Evolutionary conservation across 2,329 filamentous ascomycete species (phyloP), one percentile per base, ranked within the genome.

Genomic region (Hymenoscyphus scutula): DNA sequence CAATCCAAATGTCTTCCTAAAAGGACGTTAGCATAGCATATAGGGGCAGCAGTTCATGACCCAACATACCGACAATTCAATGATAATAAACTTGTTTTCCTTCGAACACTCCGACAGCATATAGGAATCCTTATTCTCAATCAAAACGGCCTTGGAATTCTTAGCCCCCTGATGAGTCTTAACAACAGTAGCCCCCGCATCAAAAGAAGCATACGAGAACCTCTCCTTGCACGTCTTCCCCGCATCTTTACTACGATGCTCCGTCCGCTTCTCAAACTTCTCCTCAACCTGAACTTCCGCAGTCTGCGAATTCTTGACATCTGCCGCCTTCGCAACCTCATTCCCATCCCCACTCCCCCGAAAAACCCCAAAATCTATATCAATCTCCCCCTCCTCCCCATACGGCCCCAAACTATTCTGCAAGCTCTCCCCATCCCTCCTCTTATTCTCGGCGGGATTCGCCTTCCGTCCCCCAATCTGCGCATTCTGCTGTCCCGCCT

Each of bases 41-140:
- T 59, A 6, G 7, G 10, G 8, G 25, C 17, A 23, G 29, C 15
- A 17, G 37, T 5, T n/a, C 41, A 53, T 25, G 53, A 88, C 68
- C 87, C 84, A 70, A 96, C 92, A 75, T 92, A 98, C 32, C 38
- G 72, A 74, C 56, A 99, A 82, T 77, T 99, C 95, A 64, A 99
- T 86, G 64, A 98, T 93, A 66, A 98, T 82, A 73, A 96, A 97
- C 76, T 98, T 98, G 78, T 96, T 94, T 69, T 88, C 81, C 23
- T 87, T 87, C 5, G 88, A 87, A 76, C 95, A 99, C 74, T 94
- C 91, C 68, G 97, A 91, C 54, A 98, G 83, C 92, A 99, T 97
- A 76, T 99, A 99, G 67, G 91, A 94, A 77, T 99, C 95, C 78
- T 98, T 98, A 78, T 97, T 97, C 79, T 99, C 95, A 51, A 96